These are phyloP conservation scores for Ceratocystis eucalypticola DNA, from an alignment of 2,329 filamentous ascomycete species.

Conservation along the genomic window DNA sequence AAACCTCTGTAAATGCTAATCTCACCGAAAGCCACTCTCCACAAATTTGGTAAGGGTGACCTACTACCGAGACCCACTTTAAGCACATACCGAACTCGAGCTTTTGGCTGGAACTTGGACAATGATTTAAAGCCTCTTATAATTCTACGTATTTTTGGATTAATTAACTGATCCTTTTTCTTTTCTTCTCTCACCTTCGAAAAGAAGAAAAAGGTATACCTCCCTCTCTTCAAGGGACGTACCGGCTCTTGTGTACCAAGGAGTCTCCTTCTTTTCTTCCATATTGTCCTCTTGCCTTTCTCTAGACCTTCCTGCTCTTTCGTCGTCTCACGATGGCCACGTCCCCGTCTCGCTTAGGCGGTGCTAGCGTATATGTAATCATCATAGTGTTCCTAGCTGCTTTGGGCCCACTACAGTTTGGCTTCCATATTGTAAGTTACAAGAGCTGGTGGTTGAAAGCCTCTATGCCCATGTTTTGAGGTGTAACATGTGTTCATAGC, in stretches of 20 bases:
- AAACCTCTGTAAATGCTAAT: neutral
- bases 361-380: conserved; percentile 50
- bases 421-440: conserved; percentile 66
- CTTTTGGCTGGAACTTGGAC: neutral
- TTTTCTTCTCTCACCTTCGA: neutral
- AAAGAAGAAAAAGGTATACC: neutral
- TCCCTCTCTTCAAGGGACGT: neutral
- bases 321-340: neutral
- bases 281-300: neutral
- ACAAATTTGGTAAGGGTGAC: neutral
- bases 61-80: neutral
- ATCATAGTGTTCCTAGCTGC: conserved; percentile 64
- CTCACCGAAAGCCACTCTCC: conserved; percentile 3
- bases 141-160: too few relatives aligned
- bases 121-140: neutral
- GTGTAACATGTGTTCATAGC: too few relatives aligned
- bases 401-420: conserved; percentile 82
- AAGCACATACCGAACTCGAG: neutral
- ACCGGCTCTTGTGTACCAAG: neutral
- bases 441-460: too few relatives aligned
- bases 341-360: conserved; percentile 6
- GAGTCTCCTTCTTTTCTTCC: too few relatives aligned
- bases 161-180: neutral
- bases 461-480: too few relatives aligned
- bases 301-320: neutral